Evolutionary conservation across 164 flowering plant genomes (phyloP).

Genomic region (Magnolia kwangsiensis): DNA sequence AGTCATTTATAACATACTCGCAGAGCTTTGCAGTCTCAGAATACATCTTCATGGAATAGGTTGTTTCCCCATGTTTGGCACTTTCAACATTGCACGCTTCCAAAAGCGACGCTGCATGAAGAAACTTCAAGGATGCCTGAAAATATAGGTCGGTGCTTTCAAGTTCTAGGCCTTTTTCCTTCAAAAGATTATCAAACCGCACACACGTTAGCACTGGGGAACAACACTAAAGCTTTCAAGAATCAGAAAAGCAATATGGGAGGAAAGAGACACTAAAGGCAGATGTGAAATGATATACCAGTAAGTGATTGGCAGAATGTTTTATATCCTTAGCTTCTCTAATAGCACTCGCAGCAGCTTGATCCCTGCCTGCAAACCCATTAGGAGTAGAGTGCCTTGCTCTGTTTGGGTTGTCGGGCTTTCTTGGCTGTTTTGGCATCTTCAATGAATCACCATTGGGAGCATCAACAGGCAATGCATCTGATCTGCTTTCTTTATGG

Average conservation of each 20-base stretch:
- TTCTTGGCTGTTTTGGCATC: slow-evolving; percentile 33
- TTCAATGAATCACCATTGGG: slow-evolving; percentile 33
- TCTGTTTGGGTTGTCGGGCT: slow-evolving; percentile 44
- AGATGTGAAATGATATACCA: slow-evolving; percentile 38
- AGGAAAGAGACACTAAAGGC: not conserved
- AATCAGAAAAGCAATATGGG: too few species aligned
- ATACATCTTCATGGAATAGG: slow-evolving; percentile 57
- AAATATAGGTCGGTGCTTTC: slow-evolving; percentile 72
- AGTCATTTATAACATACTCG: slow-evolving; percentile 52
- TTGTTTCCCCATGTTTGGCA: slow-evolving; percentile 57
- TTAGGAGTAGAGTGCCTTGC: slow-evolving; percentile 39
- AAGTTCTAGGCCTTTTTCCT: slow-evolving; percentile 45
- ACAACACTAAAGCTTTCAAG: not conserved
- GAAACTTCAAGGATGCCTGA: slow-evolving; percentile 90
- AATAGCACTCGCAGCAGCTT: slow-evolving; percentile 61
- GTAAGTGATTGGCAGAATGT: slow-evolving; percentile 84
- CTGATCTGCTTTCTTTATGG: slow-evolving; percentile 39
- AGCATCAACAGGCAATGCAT: slow-evolving; percentile 27
- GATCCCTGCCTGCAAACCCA: slow-evolving; percentile 42
- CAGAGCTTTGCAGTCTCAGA: slow-evolving; percentile 80
- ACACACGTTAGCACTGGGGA: slow-evolving; percentile 7
- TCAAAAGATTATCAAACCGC: slow-evolving; percentile 16
- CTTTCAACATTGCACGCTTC: slow-evolving; percentile 57
- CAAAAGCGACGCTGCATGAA: slow-evolving; percentile 70
- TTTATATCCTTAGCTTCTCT: slow-evolving; percentile 91